Percentiles rank a stretch among this genome's conserved stretches.
Conservation (phyloP, 75 land plant genomes). For the Selaginella tamariscina region DNA sequence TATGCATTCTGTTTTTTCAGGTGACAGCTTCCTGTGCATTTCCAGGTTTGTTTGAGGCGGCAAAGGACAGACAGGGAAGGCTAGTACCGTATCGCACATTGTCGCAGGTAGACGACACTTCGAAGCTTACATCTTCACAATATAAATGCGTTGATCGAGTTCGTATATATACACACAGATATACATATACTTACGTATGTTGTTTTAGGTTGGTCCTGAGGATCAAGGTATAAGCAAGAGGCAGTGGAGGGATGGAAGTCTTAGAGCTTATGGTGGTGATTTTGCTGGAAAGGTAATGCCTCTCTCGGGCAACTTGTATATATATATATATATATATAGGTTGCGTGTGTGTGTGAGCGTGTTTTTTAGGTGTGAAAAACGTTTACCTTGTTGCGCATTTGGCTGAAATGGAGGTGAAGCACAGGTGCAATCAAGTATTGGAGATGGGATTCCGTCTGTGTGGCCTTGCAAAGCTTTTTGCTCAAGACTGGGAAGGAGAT, state of each 20-base stretch:
- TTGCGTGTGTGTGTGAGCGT: not conserved
- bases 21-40: not conserved
- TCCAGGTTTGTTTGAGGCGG: not conserved
- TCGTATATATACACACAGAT: no score
- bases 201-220: not conserved
- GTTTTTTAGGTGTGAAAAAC: not conserved
- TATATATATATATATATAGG: not conserved
- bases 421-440: not conserved
- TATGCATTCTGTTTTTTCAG: no score
- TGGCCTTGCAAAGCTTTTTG: not conserved
- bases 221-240: not conserved
- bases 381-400: not conserved
- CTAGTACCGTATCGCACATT: not conserved
- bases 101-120: no score
- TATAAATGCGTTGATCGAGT: no score
- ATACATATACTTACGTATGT: no score
- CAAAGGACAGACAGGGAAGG: not conserved
- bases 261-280: not conserved
- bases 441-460: not conserved
- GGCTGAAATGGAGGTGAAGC: constrained; percentile 1
- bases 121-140: no score
- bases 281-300: not conserved
- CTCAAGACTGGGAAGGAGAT: constrained; percentile 3
- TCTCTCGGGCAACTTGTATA: no score
- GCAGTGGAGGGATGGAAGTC: not conserved